A percentile compares a stretch with the other conserved stretches of the same genome.
Evolutionary conservation across 768 basidiomycete genomes (phyloP).

Genomic region (Suillus sp.): DNA sequence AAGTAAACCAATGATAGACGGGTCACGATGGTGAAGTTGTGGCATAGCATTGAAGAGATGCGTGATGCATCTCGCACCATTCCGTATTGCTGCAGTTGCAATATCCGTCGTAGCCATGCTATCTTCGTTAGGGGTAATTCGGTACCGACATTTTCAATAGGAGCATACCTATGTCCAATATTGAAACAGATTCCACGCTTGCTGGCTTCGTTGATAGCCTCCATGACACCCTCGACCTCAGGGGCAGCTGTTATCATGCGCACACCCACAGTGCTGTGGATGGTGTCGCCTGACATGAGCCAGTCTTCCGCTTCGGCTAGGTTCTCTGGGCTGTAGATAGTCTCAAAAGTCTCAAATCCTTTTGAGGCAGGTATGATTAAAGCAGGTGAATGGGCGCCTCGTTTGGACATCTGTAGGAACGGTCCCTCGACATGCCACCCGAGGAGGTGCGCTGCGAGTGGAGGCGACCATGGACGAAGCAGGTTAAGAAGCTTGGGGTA

Average conservation of each 20-base stretch:
- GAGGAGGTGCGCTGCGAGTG: conserved; percentile 68
- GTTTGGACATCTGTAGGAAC: conserved; percentile 79
- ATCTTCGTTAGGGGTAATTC: neutral
- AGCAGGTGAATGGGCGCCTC: conserved; percentile 77
- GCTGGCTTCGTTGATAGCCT: conserved; percentile 58
- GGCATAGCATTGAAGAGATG: conserved; percentile 96
- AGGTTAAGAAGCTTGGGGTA: conserved; percentile 72
- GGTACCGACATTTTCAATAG: neutral
- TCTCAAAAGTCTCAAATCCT: conserved; percentile 70
- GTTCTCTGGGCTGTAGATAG: conserved; percentile 70
- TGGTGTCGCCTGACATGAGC: conserved; percentile 47
- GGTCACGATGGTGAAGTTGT: conserved; percentile 86
- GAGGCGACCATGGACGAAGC: conserved; percentile 65
- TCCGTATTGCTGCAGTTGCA: conserved; percentile 68
- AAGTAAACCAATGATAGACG: conserved; percentile 86
- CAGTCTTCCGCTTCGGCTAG: conserved; percentile 67
- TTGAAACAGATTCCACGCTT: conserved; percentile 74
- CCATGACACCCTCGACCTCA: conserved; percentile 82
- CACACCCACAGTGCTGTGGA: conserved; percentile 49
- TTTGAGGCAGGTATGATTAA: conserved; percentile 63
- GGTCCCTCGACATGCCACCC: conserved; percentile 95
- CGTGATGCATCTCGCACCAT: conserved; percentile 84
- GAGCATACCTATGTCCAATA: conserved; percentile 81
- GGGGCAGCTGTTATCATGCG: conserved; percentile 87
- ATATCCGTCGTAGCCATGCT: conserved; percentile 76